These are phyloP conservation scores for Diaporthe citriasiana DNA, from an alignment of 2,329 filamentous ascomycete species.

Conservation along the genomic window DNA sequence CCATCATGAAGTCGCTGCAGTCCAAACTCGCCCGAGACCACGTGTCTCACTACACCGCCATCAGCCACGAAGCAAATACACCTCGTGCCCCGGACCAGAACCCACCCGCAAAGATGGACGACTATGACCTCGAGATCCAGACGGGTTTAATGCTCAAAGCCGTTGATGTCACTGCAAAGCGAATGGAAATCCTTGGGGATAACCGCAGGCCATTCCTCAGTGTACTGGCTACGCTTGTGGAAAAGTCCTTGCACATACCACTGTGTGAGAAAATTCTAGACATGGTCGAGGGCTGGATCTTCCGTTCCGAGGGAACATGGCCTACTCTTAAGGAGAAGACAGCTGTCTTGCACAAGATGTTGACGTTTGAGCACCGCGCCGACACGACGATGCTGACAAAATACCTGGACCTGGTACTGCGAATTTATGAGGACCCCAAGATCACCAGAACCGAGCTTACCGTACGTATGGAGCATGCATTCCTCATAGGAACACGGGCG, in stretches of 20 bases:
- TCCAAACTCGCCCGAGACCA: constrained; percentile 94
- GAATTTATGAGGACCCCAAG: constrained; percentile 98
- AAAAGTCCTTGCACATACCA: constrained; percentile 89
- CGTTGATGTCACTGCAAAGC: constrained; percentile 90
- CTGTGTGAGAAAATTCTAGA: constrained; percentile 93
- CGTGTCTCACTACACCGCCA: constrained; percentile 78
- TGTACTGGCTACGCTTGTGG: constrained; percentile 92
- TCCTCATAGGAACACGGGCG: constrained; percentile 93
- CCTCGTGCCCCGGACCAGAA: constrained; percentile 67
- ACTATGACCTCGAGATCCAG: constrained; percentile 88
- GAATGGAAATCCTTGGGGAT: constrained; percentile 94
- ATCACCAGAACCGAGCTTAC: constrained; percentile 96
- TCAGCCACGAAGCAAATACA: constrained; percentile 63
- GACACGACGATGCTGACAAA: constrained; percentile 90
- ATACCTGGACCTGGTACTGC: constrained; percentile 95
- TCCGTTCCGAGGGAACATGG: constrained; percentile 93
- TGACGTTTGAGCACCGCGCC: constrained; percentile 88
- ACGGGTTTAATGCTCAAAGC: constrained; percentile 94
- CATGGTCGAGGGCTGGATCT: constrained; percentile 97
- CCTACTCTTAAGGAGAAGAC: constrained; percentile 99
- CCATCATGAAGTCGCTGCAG: constrained; percentile 94
- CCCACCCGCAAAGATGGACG: constrained; percentile 72
- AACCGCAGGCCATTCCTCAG: constrained; percentile 94
- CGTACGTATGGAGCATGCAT: constrained; percentile 97
- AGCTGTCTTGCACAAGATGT: constrained; percentile 98